phyloP scores from a whole-genome alignment of 257 asterid species.

The Rubia yunnanensis region DNA sequence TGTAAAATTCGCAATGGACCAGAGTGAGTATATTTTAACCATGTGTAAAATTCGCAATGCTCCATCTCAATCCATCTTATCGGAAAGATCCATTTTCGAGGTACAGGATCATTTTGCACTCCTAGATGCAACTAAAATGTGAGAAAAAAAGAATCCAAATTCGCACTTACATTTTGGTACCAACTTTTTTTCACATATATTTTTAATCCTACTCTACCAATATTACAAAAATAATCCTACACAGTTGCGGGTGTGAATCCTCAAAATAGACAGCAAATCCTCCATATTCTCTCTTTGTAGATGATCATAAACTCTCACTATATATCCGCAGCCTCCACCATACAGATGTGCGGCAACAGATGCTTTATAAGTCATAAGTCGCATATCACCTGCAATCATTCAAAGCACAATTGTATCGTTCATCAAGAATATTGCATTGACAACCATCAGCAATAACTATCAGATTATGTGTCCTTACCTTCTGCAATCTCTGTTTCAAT shows the following conservation, averaged over 20 bases:
- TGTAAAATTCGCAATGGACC: too few species aligned
- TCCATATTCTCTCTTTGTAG: slow-evolving; percentile 31
- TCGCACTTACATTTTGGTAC: too few species aligned
- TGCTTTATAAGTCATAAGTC: slow-evolving; percentile 59
- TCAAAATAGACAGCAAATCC: slow-evolving; percentile 47
- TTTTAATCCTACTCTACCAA: too few species aligned
- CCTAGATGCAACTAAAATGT: too few species aligned
- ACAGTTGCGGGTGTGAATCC: slow-evolving; percentile 39
- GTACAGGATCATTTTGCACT: too few species aligned
- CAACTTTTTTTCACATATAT: too few species aligned
- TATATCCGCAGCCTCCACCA: slow-evolving; percentile 52
- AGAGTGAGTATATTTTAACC: too few species aligned
- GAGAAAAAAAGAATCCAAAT: too few species aligned
- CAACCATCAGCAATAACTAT: not conserved
- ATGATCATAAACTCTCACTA: slow-evolving; percentile 31
- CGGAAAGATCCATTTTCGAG: too few species aligned
- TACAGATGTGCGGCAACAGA: slow-evolving; percentile 65
- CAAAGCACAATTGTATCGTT: not conserved
- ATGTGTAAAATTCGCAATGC: too few species aligned
- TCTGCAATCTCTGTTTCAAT: slow-evolving; percentile 44
- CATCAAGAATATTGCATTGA: not conserved
- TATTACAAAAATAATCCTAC: slow-evolving; percentile 38
- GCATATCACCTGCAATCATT: slow-evolving; percentile 47
- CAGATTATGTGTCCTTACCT: slow-evolving; percentile 32
- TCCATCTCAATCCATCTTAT: too few species aligned